A percentile compares a stretch with the other conserved stretches of the same genome.
Conservation (phyloP, 345 rosid genomes). For the Rubroshorea leprosula region DNA sequence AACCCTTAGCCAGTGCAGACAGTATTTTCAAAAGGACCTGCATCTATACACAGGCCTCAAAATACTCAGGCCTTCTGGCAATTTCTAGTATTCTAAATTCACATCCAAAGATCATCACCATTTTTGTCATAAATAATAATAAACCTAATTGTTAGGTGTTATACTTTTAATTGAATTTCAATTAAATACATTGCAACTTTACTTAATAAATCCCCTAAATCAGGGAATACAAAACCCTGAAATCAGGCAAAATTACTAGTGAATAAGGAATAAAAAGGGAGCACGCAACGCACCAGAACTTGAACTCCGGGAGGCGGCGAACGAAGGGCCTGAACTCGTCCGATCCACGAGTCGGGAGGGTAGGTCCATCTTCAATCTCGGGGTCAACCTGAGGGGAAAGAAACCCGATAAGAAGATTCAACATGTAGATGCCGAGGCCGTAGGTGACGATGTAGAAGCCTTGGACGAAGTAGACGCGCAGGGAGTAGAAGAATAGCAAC, state of each 20-base stretch:
- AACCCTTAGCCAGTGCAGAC: background rate
- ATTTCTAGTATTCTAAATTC: background rate
- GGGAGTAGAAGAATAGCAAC: slow-evolving; percentile 44
- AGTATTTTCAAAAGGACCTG: background rate
- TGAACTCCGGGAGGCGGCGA: slow-evolving; percentile 89
- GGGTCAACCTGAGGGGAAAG: slow-evolving; percentile 95
- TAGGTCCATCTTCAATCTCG: slow-evolving; percentile 55
- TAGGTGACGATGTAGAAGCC: slow-evolving; percentile 91
- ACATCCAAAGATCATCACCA: background rate
- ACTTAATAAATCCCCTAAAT: background rate
- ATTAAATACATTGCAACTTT: background rate
- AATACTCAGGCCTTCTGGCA: background rate
- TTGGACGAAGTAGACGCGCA: slow-evolving; percentile 74
- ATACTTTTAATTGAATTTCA: background rate
- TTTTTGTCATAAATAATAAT: too few species aligned
- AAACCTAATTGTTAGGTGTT: background rate
- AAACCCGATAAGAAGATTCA: slow-evolving; percentile 80
- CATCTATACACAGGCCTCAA: background rate
- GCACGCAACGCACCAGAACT: slow-evolving; percentile 55
- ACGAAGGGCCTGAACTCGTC: slow-evolving; percentile 95
- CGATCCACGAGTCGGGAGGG: slow-evolving; percentile 80
- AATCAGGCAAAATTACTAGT: background rate
- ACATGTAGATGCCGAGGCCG: slow-evolving; percentile 81
- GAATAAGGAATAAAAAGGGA: background rate
- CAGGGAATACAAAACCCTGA: background rate